Percentiles rank a stretch among this genome's conserved stretches.
Conservation (phyloP, 805 yeast species). For the Ogataea saltuana region DNA sequence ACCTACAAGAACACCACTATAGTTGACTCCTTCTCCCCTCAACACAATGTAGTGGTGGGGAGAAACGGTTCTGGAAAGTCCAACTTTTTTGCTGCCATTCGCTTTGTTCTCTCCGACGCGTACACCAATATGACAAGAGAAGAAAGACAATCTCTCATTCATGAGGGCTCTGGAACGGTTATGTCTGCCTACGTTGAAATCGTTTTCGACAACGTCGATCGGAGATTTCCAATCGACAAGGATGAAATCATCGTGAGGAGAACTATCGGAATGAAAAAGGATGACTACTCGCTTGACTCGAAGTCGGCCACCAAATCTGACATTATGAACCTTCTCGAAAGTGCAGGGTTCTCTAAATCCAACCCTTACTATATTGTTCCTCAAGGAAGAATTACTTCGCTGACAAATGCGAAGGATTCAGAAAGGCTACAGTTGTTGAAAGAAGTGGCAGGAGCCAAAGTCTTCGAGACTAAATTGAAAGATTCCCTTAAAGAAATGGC, state of each 20-base stretch:
- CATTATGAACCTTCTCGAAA: conserved; percentile 77
- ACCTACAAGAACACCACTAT: conserved; percentile 84
- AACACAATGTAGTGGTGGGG: conserved; percentile 85
- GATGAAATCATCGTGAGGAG: conserved; percentile 76
- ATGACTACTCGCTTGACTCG: conserved; percentile 83
- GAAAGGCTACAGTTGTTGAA: conserved; percentile 79
- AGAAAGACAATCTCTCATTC: conserved; percentile 82
- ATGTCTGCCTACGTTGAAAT: conserved; percentile 94
- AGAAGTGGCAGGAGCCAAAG: conserved; percentile 93
- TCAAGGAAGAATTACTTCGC: conserved; percentile 85
- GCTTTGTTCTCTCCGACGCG: conserved; percentile 90
- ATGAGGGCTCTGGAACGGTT: conserved; percentile 87
- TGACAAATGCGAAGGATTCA: conserved; percentile 85
- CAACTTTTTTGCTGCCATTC: conserved; percentile 90
- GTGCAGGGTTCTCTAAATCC: conserved; percentile 87
- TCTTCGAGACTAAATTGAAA: conserved; percentile 77
- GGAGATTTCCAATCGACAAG: conserved; percentile 68
- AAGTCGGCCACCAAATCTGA: conserved; percentile 79
- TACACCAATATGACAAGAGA: conserved; percentile 81
- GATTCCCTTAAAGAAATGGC: conserved; percentile 82
- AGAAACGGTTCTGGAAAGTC: conserved; percentile 97
- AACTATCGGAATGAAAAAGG: conserved; percentile 91
- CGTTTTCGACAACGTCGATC: conserved; percentile 76
- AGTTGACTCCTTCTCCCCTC: conserved; percentile 74
- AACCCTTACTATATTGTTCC: conserved; percentile 97